Evolutionary conservation across 2,329 filamentous ascomycete genomes (phyloP), one percentile per base, ranked within the genome.

Genomic region (Diaporthe ampelina): DNA sequence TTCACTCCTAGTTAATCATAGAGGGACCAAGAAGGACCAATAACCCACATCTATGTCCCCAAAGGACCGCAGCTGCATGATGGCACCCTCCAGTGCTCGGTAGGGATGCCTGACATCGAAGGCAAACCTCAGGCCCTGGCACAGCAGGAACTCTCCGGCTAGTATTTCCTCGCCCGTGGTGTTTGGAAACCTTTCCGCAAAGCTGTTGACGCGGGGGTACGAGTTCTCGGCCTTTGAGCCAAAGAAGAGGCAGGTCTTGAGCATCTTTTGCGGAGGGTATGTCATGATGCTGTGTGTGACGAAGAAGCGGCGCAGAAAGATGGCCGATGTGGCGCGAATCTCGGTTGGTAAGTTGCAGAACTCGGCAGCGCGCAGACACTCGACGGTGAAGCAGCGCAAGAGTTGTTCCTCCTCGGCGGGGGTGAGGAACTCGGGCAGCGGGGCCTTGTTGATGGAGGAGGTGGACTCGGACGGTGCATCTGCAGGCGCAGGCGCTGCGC

Each of bases 231-330:
- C 94, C 85, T 99, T 99, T 79, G 93, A 95, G 13, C 95, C 95
- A 77, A 99, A 94, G 86, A 97, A 98, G 72, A 99, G 89, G 48
- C 94, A 94, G 40, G 95, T 97, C 81, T 95, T 94, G 81, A 97
- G 92, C 78, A 98, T 94, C 76, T 95, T 92, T 76, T 94, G 94
- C 0, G 95, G 96, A 76, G 96, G 94, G 82, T 99, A 98, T 40
- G 95, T 98, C 94, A 98, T 98, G 80, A 95, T 91, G 54, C 94
- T 97, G 84, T 98, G 98, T 80, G 94, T 96, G 50, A 98, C 90
- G 86, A 98, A 99, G 88, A 99, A 98, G 74, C 97, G 94, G 73
- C 94, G 94, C 75, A 99, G 89, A 82, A 97, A 98, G 80, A 97
- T 92, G 76, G 96, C 94, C 4, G 95, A 94, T 9, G 95, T 98